Evolutionary conservation across 179 eudicot species (phyloP), one percentile per base, ranked within the genome.

Genomic region (Spinacia oleracea): DNA sequence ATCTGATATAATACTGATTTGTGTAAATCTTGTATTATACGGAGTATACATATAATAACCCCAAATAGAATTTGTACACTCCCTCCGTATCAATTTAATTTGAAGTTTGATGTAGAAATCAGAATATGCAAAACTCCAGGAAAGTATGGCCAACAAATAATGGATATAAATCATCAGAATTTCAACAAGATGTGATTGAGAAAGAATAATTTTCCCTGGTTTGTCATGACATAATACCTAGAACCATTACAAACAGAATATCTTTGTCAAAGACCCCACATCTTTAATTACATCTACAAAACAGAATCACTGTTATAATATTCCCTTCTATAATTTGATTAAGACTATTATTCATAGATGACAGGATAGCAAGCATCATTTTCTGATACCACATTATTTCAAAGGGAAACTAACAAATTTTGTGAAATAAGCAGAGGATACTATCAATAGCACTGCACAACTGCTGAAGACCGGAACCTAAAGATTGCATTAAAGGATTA

Each of bases 221-320:
- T 70, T 31, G 69, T 79, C 83, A 73, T 75, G 79, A 72, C 77
- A 60, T 60, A 65, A 51, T 60, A 70, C 69, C 76, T 75, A 59
- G 59, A 75, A 81, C 75, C 60, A 56, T 60, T 73, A 35, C 71
- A 62, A 69, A 74, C 65, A 77, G 65, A 76, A 74, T 72, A 70
- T 73, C 80, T 58, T 78, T 81, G 51, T 84, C 83, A 76, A 65
- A 73, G 83, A 31, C 77, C 83, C 84, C 32, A 78, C 78, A 79
- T 15, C n/a, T 79, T 62, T 43, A 56, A 60, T 69, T 74, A 65
- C 67, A 50, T 42, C 51, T 70, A 82, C 86, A 84, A 82, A 77
- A 74, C 35, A 76, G 80, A 66, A 84, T 76, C 79, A 63, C 81
- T 85, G 77, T 34, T 64, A 65, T 84, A 62, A 80, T 77, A 84